phyloP scores from a whole-genome alignment of 208 protist species.

The Herpetomonas samuelpessoai region DNA sequence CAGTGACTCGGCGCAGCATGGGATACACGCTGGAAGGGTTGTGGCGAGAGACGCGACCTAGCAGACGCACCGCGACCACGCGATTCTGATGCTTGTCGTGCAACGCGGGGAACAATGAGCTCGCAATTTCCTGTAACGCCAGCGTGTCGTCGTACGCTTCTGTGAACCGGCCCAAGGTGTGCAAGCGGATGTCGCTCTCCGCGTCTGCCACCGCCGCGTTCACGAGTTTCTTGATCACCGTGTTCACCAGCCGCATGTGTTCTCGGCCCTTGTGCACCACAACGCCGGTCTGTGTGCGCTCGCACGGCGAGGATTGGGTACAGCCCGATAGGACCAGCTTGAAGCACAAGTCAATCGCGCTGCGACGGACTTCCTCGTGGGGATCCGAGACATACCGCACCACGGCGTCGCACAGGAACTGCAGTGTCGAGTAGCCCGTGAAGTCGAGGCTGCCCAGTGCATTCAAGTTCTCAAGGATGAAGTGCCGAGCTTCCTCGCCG shows the following conservation, averaged over 20 bases:
- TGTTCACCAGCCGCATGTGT: slow-evolving; percentile 79
- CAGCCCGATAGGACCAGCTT: slow-evolving; percentile 86
- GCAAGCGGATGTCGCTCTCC: slow-evolving; percentile 86
- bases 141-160: slow-evolving; percentile 72
- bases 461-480: slow-evolving; percentile 59
- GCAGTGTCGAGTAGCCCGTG: slow-evolving; percentile 83
- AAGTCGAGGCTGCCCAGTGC: slow-evolving; percentile 79
- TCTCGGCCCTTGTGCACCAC: slow-evolving; percentile 79
- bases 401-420: slow-evolving; percentile 82
- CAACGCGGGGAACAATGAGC: slow-evolving; percentile 71
- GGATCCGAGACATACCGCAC: slow-evolving; percentile 74
- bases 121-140: slow-evolving; percentile 70
- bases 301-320: slow-evolving; percentile 63
- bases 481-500: slow-evolving; percentile 26
- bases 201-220: slow-evolving; percentile 85
- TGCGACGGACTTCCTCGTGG: slow-evolving; percentile 82
- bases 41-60: slow-evolving; percentile 76
- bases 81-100: slow-evolving; percentile 88
- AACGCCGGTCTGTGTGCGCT: slow-evolving; percentile 52
- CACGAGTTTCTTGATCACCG: slow-evolving; percentile 71
- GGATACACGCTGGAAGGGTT: slow-evolving; percentile 82
- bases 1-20: slow-evolving; percentile 79
- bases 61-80: slow-evolving; percentile 67
- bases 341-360: slow-evolving; percentile 87
- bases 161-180: slow-evolving; percentile 78